phyloP scores from a whole-genome alignment of 169 alveolate species.

The Eimeria maxima region DNA sequence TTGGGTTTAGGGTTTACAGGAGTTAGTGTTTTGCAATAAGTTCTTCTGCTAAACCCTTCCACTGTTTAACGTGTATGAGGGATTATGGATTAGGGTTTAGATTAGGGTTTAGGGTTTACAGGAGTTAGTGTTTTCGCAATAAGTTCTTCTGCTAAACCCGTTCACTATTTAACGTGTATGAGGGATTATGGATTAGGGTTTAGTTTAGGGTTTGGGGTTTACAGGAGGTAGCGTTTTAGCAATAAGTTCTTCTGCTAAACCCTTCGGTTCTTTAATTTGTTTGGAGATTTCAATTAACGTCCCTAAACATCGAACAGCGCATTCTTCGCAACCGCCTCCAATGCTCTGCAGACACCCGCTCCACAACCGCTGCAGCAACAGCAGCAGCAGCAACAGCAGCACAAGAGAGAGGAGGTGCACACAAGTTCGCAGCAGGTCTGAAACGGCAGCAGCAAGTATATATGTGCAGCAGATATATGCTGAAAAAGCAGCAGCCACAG shows the following conservation, averaged over 20 bases:
- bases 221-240: constrained; percentile 2
- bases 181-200: constrained; percentile 39
- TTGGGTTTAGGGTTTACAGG: too few species aligned
- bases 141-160: too few species aligned
- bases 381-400: constrained; percentile 45
- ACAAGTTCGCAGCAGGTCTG: too few species aligned
- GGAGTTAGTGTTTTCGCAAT: too few species aligned
- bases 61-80: too few species aligned
- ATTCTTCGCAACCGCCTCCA: constrained; percentile 55
- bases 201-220: constrained; percentile 32
- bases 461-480: neutral
- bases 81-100: constrained; percentile 29
- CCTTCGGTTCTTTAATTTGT: neutral
- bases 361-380: constrained; percentile 70
- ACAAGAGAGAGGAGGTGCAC: neutral
- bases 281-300: constrained; percentile 52
- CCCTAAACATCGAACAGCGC: constrained; percentile 60
- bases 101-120: too few species aligned
- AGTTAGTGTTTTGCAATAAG: too few species aligned
- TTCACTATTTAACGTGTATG: too few species aligned
- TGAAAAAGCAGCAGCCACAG: neutral
- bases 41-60: too few species aligned
- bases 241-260: neutral
- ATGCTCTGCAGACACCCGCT: constrained; percentile 28
- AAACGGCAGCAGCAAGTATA: neutral